Evolutionary conservation across 768 basidiomycete genomes (phyloP).

Genomic region (Termitomyces bulborhizus): DNA sequence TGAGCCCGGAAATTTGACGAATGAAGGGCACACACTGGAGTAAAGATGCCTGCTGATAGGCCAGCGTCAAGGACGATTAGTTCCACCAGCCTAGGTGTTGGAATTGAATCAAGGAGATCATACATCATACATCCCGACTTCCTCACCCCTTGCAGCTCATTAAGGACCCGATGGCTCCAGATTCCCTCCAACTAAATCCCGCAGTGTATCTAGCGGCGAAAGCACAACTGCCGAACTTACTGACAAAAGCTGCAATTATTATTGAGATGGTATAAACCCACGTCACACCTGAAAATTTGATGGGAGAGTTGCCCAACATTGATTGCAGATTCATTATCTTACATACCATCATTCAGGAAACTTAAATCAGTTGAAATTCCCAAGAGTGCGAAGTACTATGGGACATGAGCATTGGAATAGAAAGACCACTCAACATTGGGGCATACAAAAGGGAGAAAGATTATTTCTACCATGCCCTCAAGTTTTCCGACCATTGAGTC

Average conservation of each 20-base stretch:
- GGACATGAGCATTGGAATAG: not conserved
- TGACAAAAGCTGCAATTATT: slow-evolving; percentile 65
- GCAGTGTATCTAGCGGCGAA: slow-evolving; percentile 59
- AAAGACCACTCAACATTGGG: not conserved
- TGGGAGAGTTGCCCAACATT: not conserved
- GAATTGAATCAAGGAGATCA: not conserved
- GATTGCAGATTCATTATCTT: no score
- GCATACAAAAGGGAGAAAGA: slow-evolving; percentile 77
- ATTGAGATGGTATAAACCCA: slow-evolving; percentile 90
- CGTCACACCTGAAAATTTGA: slow-evolving; percentile 44
- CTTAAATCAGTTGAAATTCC: slow-evolving; percentile 91
- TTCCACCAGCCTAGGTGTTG: slow-evolving; percentile 64
- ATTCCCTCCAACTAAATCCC: slow-evolving; percentile 77
- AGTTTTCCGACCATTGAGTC: slow-evolving; percentile 85
- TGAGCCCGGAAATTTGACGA: not conserved
- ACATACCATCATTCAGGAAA: slow-evolving; percentile 66
- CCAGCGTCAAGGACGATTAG: slow-evolving; percentile 96
- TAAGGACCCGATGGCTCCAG: slow-evolving; percentile 77
- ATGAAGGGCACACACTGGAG: slow-evolving; percentile 28
- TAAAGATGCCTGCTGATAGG: slow-evolving; percentile 70
- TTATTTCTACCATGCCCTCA: slow-evolving; percentile 88
- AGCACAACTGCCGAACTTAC: slow-evolving; percentile 87
- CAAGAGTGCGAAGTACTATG: slow-evolving; percentile 85
- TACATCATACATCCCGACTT: not conserved
- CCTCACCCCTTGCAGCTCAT: slow-evolving; percentile 94